These are phyloP conservation scores for Alternaria rosae DNA, from an alignment of 2,329 filamentous ascomycete genomes.

Conservation along the genomic window DNA sequence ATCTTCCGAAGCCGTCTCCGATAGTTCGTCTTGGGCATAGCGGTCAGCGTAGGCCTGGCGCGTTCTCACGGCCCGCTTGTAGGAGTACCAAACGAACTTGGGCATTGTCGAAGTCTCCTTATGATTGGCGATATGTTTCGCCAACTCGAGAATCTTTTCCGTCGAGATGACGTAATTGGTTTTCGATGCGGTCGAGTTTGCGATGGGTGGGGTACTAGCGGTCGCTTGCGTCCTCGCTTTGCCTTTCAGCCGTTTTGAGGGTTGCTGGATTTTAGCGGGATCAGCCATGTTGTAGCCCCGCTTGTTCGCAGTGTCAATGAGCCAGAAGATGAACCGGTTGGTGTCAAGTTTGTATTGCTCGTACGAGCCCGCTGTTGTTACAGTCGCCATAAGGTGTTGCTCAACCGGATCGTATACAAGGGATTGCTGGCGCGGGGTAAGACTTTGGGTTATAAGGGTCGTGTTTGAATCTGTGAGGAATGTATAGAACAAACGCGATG, in stretches of 20 bases:
- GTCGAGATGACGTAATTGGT: slow-evolving; percentile 1
- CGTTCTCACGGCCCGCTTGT: slow-evolving; percentile 2
- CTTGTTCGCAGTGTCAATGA: not conserved
- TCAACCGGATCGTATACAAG: not conserved
- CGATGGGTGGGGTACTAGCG: not conserved
- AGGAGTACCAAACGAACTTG: not conserved
- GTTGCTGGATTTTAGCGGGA: not conserved
- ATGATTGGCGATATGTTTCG: not conserved
- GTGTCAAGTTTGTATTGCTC: slow-evolving; percentile 3
- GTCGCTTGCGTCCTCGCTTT: not conserved
- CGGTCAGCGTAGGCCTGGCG: not conserved
- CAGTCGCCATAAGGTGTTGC: not conserved
- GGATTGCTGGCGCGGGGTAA: not conserved
- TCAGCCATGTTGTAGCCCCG: not conserved
- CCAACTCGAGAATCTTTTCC: not conserved
- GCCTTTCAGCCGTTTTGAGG: not conserved
- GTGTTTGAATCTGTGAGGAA: not conserved
- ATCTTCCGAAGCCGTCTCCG: not conserved
- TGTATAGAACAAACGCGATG: not conserved
- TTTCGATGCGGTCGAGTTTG: not conserved
- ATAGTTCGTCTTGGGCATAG: not conserved
- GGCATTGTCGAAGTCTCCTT: not conserved
- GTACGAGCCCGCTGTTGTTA: not conserved
- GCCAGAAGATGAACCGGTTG: not conserved
- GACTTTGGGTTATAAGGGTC: not conserved